These are phyloP conservation scores for Clarireedia paspali DNA, from an alignment of 2,329 filamentous ascomycete species.

Conservation along the genomic window DNA sequence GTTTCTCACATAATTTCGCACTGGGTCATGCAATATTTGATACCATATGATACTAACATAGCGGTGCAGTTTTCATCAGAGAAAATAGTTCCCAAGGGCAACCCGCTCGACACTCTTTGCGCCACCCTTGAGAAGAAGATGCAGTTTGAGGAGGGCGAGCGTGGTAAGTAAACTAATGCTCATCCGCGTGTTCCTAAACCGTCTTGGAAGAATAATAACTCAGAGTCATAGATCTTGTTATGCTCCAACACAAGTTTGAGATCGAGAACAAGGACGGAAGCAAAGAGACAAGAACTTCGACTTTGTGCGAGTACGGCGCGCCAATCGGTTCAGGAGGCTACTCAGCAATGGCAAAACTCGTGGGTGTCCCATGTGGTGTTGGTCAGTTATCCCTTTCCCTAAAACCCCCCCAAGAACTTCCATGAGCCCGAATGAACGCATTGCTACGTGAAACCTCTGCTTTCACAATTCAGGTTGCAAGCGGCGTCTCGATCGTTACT, in stretches of 20 bases:
- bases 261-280: slow-evolving; percentile 76
- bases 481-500: too few relatives aligned
- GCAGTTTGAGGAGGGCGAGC: slow-evolving; percentile 73
- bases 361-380: slow-evolving; percentile 67
- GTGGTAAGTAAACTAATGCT: slow-evolving; percentile 28
- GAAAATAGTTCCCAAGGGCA: slow-evolving; percentile 63
- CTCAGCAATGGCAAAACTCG: slow-evolving; percentile 75
- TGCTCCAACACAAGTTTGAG: slow-evolving; percentile 74
- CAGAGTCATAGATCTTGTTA: slow-evolving; percentile 54
- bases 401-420: too few relatives aligned
- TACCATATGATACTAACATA: too few relatives aligned
- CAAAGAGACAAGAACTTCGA: slow-evolving; percentile 71
- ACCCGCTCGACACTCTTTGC: slow-evolving; percentile 85
- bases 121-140: slow-evolving; percentile 86
- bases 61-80: slow-evolving; percentile 49
- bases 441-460: too few relatives aligned
- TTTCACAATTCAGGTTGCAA: too few relatives aligned
- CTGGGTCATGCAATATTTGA: too few relatives aligned
- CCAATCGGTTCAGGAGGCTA: slow-evolving; percentile 52
- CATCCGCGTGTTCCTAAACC: too few relatives aligned
- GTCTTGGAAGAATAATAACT: too few relatives aligned
- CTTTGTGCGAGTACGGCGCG: slow-evolving; percentile 75
- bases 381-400: too few relatives aligned
- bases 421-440: too few relatives aligned
- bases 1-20: too few relatives aligned